Evolutionary conservation across 2,329 filamentous ascomycete species (phyloP), one percentile per base, ranked within the genome.

Genomic region (Whalleya microplaca): DNA sequence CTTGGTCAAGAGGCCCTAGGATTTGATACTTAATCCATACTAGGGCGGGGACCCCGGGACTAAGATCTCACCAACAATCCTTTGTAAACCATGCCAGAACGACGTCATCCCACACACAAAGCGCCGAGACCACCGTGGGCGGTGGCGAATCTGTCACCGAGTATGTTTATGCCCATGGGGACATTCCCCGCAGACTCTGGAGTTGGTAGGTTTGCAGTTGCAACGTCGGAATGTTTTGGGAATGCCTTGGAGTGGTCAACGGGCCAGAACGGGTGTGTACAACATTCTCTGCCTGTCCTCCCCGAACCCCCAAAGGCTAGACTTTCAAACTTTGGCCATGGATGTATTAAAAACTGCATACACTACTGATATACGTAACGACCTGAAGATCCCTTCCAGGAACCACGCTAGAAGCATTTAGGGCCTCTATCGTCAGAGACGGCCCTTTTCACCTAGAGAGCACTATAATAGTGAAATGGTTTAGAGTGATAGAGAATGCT

Each of bases 51-150:
- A n/a, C n/a, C n/a, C n/a, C n/a, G n/a, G n/a, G n/a, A n/a, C 55
- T 57, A 58, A 59, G 48, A 53, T 61, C 50, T 55, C 46, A 40
- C 51, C 46, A 59, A 43, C 10, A 59, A 43, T 8, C 37, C 37
- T 57, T 41, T 45, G 55, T 48, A 45, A 57, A 41, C 58, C 58
- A 52, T 55, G 48, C 37, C 32, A 41, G 46, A 23, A 20, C 55
- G 53, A 61, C 61, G 58, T 63, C 61, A 61, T 63, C 41, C 48
- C 44, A 52, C 58, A 40, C 55, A 42, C 53, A 56, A 59, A 40
- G 41, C 18, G 50, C 56, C 60, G 60, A 62, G 57, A 60, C 57
- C 49, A 56, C 48, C 55, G 45, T 42, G 12, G n/a, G 10, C 21
- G 23, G 9, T 29, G 18, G 44, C 44, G 21, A 46, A 29, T 46